Evolutionary conservation across 108 stramenopile species (phyloP).

Genomic region (Pseudonitzschia multistriata): DNA sequence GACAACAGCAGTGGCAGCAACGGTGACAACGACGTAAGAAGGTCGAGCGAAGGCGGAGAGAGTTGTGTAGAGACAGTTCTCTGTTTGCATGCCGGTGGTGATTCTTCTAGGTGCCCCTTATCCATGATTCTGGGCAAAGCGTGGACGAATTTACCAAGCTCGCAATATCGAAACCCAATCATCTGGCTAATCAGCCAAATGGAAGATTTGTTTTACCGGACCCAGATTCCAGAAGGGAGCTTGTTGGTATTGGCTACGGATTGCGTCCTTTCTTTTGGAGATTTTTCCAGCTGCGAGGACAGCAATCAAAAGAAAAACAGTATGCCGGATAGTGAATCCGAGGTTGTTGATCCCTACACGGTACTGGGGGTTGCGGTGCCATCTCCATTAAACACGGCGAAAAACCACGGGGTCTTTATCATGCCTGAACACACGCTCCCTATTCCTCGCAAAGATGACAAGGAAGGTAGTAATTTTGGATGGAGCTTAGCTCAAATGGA

Average conservation of each 20-base stretch:
- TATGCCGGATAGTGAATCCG: neutral
- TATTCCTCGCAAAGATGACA: neutral
- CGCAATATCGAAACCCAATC: constrained; percentile 49
- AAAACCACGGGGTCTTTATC: constrained; percentile 85
- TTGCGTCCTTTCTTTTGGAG: constrained; percentile 45
- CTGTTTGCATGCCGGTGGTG: constrained; percentile 74
- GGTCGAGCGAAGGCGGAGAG: constrained; percentile 8
- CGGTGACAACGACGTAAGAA: neutral
- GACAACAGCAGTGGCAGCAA: neutral
- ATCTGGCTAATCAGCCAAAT: constrained; percentile 43
- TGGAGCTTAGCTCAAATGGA: neutral
- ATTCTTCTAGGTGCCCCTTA: constrained; percentile 75
- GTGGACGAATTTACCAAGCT: constrained; percentile 64
- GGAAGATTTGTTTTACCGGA: constrained; percentile 31
- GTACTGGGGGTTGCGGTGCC: constrained; percentile 81
- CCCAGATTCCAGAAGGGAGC: constrained; percentile 49
- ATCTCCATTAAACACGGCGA: constrained; percentile 58
- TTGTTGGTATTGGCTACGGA: constrained; percentile 72
- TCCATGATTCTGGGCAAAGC: constrained; percentile 83
- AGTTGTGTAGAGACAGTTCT: constrained; percentile 20
- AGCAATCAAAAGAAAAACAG: neutral
- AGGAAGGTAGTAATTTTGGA: neutral
- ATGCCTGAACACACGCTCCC: constrained; percentile 18
- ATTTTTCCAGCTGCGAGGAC: neutral
- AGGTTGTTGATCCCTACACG: neutral